Percentiles rank a stretch among this genome's conserved stretches.
These are phyloP conservation scores for Rubia occidens DNA, from an alignment of 305 asterid genomes.

Conservation along the genomic window DNA sequence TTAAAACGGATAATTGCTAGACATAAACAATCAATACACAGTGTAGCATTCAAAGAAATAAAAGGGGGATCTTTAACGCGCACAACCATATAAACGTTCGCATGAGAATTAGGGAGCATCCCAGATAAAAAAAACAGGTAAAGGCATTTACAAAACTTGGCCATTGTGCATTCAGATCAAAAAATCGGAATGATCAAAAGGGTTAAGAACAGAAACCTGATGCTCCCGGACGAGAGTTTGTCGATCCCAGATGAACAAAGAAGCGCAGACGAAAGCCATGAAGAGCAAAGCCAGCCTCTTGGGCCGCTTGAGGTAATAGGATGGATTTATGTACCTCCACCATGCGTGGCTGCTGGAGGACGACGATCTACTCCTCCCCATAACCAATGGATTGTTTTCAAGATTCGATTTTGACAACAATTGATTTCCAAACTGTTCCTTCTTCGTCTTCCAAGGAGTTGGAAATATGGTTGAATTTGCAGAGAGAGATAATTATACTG, in stretches of 20 bases:
- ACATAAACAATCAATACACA: not conserved
- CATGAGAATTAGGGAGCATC: not conserved
- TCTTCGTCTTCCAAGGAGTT: not conserved
- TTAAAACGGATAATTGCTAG: not conserved
- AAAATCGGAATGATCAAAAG: not conserved
- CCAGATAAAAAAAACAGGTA: not conserved
- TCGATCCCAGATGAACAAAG: conserved; percentile 86
- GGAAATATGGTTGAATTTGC: conserved; percentile 2
- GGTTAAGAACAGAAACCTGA: conserved; percentile 37
- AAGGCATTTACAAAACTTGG: not conserved
- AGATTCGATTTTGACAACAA: conserved; percentile 5
- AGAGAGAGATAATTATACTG: not conserved
- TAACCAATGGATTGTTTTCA: not conserved
- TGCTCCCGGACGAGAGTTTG: conserved; percentile 84
- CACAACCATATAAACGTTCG: not conserved
- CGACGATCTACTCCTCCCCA: conserved; percentile 92
- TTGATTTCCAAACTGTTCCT: not conserved
- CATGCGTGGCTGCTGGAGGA: conserved; percentile 35
- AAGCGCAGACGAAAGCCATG: conserved; percentile 45
- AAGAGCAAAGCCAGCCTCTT: conserved; percentile 73
- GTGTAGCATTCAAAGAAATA: not conserved
- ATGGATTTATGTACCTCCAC: conserved; percentile 60
- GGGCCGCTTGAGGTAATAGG: conserved; percentile 85
- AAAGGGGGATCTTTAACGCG: not conserved
- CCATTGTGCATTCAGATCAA: not conserved